Evolutionary conservation across 345 rosid species (phyloP).

Genomic region (Euphorbia tirucalli): DNA sequence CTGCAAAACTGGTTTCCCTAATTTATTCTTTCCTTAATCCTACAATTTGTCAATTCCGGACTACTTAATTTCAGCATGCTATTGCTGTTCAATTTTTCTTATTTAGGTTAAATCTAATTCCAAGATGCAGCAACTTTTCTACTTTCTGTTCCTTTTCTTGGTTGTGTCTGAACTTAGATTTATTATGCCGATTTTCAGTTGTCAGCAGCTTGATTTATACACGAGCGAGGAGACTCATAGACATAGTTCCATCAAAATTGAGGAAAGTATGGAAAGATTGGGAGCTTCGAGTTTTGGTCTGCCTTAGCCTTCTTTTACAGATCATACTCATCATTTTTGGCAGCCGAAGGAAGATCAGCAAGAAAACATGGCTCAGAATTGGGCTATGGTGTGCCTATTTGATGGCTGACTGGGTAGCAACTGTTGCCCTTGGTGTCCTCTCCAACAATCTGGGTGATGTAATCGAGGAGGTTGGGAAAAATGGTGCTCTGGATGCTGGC

Average conservation of each 20-base stretch:
- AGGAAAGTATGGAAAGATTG: conserved; percentile 23
- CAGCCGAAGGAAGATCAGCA: conserved; percentile 11
- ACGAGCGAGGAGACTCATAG: neutral
- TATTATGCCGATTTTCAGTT: conserved; percentile 1
- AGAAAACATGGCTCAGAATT: neutral
- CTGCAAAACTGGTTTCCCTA: too few relatives aligned
- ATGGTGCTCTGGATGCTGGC: neutral
- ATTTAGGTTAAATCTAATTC: too few relatives aligned
- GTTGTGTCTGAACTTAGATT: too few relatives aligned
- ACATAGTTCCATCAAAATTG: neutral
- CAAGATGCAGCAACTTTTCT: too few relatives aligned
- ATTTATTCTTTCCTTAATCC: too few relatives aligned
- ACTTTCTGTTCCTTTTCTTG: too few relatives aligned
- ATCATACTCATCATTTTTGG: conserved; percentile 15
- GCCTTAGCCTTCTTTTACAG: conserved; percentile 25
- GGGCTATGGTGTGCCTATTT: conserved; percentile 27
- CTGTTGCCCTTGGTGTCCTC: conserved; percentile 28
- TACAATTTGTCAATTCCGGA: too few relatives aligned
- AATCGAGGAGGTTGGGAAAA: neutral
- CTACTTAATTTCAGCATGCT: too few relatives aligned
- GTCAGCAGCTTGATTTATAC: neutral
- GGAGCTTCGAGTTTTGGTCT: conserved; percentile 26
- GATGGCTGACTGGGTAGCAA: conserved; percentile 29
- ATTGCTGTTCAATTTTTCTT: too few relatives aligned
- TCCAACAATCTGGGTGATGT: neutral